phyloP scores from a whole-genome alignment of 257 asterid species.

The Penstemon davidsonii region DNA sequence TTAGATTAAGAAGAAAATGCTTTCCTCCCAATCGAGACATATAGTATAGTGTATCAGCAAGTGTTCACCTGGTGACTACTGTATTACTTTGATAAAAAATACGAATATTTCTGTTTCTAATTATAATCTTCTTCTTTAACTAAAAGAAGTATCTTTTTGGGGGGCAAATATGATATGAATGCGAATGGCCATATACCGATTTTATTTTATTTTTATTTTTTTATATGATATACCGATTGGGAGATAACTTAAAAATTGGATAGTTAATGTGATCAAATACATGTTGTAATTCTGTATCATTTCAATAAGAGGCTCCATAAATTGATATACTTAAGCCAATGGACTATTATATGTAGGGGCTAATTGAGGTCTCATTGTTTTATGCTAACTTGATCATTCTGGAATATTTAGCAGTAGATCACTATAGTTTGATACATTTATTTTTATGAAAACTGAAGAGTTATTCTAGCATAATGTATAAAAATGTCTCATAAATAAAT shows the following conservation, averaged over 20 bases:
- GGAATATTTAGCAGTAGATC: not conserved
- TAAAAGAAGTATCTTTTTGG: no score
- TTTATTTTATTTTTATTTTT: no score
- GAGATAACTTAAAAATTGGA: not conserved
- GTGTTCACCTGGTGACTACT: no score
- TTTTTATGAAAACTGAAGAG: not conserved
- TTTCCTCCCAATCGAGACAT: no score
- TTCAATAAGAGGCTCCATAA: not conserved
- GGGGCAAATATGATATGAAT: no score
- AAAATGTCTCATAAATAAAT: not conserved
- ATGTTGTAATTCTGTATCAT: not conserved
- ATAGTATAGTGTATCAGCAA: no score
- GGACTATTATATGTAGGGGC: not conserved
- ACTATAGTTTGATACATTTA: not conserved
- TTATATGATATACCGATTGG: no score
- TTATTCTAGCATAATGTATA: not conserved
- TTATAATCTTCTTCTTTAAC: no score
- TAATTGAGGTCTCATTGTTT: not conserved
- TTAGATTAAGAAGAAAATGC: no score
- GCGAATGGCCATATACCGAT: no score
- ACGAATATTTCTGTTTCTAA: no score
- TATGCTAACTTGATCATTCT: not conserved
- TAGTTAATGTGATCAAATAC: constrained; percentile 4
- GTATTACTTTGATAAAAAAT: no score
- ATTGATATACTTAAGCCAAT: not conserved